Evolutionary conservation across 108 stramenopile genomes (phyloP).

Genomic region (Nitzschia sp.): DNA sequence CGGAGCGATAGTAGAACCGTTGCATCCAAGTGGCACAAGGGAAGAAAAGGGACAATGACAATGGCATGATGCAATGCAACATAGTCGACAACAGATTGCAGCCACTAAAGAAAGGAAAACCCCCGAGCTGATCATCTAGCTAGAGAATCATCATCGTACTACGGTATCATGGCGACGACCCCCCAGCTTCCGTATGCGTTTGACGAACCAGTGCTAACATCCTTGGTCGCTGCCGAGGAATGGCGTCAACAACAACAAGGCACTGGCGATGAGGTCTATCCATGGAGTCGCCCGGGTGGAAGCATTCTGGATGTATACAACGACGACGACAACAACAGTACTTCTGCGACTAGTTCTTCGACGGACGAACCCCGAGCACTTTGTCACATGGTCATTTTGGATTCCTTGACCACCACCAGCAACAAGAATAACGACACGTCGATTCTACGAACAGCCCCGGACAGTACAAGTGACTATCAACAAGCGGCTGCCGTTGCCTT

Average conservation of each 20-base stretch:
- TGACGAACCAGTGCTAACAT: background rate
- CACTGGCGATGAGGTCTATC: background rate
- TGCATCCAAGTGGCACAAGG: no score
- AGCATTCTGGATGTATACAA: background rate
- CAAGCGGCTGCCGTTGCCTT: constrained; percentile 11
- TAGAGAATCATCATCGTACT: no score
- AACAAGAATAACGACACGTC: background rate
- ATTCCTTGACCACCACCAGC: background rate
- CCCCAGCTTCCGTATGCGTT: no score
- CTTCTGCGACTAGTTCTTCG: background rate
- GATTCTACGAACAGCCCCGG: background rate
- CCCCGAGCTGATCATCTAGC: no score
- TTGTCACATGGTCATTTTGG: background rate
- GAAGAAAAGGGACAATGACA: no score
- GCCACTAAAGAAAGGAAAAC: no score
- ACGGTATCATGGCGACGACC: no score
- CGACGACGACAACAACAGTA: no score
- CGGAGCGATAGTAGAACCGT: no score
- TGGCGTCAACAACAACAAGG: background rate
- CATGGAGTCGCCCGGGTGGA: background rate
- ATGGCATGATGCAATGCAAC: no score
- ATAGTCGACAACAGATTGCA: no score
- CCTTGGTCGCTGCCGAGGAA: background rate
- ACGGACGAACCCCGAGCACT: background rate
- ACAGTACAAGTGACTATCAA: background rate